Evolutionary conservation across 2,329 filamentous ascomycete species (phyloP), one percentile per base, ranked within the genome.

Genomic region (Botrytis deweyae): DNA sequence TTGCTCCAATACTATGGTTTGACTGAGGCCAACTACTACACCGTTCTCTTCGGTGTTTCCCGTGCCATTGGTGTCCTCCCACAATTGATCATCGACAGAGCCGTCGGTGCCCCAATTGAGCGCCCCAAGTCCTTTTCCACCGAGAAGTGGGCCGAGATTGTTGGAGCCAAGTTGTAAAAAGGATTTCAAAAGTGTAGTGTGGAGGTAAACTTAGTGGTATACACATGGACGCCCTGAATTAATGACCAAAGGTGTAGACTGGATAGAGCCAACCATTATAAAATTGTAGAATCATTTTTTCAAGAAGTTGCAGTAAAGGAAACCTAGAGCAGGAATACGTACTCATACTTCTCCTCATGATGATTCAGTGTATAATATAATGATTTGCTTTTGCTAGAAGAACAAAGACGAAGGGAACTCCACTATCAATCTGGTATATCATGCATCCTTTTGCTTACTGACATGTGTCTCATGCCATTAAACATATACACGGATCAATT

Each of bases 1-100:
- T 93, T 99, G 79, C 93, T 99, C 80, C 96, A 99, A 89, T 96
- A 99, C 92, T 99, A 99, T 87, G 96, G 96, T 82, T 89, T 99
- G 84, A 98, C 93, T 77, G 95, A 99, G 90, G 93, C 96, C 86
- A 98, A 91, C 92, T 99, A 97, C 92, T 99, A 99, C 93, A 99
- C 96, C 77, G 96, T 99, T 77, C 93, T 99, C 83, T 99, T 99
- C 86, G 96, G 96, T 90, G 96, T 99, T 63, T 97, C 95, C 80
- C 93, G 96, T 84, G 96, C 96, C 80, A 93, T 99, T 81, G 96
- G 96, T 91, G 96, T 99, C 79, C 92, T 99, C 82, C 96, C 96
- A 81, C 96, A 99, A 90, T 90, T 99, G 84, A 99, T 99, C 89
- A 98, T 99, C 83, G 96, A 99, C 90, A 95, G 96, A 84, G 96